Percentiles rank a stretch among this genome's conserved stretches.
Conservation (phyloP, 2,329 filamentous ascomycete genomes). For the Xylaria hypoxylon region DNA sequence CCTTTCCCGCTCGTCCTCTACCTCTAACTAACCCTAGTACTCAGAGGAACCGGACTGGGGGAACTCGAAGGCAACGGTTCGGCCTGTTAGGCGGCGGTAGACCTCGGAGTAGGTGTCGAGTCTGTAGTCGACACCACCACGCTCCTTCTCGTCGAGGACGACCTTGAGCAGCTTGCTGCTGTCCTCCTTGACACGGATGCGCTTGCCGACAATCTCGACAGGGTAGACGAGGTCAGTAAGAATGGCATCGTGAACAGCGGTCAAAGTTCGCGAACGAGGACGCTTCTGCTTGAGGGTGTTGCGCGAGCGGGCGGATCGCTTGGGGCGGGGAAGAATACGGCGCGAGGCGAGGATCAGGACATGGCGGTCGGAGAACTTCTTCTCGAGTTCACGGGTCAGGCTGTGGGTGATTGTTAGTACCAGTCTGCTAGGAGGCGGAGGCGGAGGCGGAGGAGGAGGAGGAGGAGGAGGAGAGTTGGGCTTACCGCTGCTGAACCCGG, state of each 20-base stretch:
- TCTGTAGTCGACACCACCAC: conserved; percentile 98
- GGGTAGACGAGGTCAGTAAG: conserved; percentile 98
- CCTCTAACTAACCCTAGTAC: conserved; percentile 72
- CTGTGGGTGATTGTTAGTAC: conserved; percentile 61
- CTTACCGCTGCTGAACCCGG: conserved; percentile 99
- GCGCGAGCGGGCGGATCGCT: conserved; percentile 96
- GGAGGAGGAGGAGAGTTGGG: conserved; percentile 40
- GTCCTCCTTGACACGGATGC: conserved; percentile 98
- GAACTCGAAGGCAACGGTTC: conserved; percentile 98
- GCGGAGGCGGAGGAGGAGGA: not conserved
- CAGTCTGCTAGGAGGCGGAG: conserved; percentile 11
- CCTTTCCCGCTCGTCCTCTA: conserved; percentile 25
- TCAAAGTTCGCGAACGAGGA: conserved; percentile 96
- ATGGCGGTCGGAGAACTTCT: conserved; percentile 99
- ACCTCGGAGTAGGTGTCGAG: conserved; percentile 99
- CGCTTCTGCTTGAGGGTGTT: conserved; percentile 99
- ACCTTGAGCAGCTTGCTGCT: conserved; percentile 99
- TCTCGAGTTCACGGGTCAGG: conserved; percentile 99
- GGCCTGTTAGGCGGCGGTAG: conserved; percentile 97
- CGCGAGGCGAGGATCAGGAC: conserved; percentile 98
- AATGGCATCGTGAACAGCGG: conserved; percentile 98
- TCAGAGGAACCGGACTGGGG: conserved; percentile 83
- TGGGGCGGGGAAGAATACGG: conserved; percentile 98
- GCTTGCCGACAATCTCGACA: conserved; percentile 99
- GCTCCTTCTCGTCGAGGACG: conserved; percentile 99